Conservation (phyloP, 106 monocot genomes). For the Narthecium ossifragum region DNA sequence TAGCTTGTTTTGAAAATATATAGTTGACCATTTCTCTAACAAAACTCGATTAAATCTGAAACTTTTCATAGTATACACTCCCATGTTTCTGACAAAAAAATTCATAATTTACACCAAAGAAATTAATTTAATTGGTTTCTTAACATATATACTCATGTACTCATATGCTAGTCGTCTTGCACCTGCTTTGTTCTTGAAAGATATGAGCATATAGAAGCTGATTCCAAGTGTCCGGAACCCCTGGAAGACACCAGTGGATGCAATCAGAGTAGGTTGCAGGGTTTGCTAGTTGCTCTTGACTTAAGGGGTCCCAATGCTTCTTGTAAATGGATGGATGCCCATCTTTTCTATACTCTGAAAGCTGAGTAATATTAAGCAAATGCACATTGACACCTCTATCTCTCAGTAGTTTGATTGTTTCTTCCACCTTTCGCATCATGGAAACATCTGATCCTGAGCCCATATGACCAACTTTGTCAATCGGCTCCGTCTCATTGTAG, state of each 20-base stretch:
- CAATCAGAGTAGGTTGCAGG: conserved; percentile 56
- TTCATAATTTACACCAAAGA: too few relatives aligned
- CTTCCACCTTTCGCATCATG: too few relatives aligned
- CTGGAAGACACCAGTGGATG: conserved; percentile 70
- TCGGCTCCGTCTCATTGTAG: conserved; percentile 8
- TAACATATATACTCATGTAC: too few relatives aligned
- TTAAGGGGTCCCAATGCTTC: conserved; percentile 25
- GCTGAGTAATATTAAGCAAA: conserved; percentile 56
- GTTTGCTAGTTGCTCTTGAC: conserved; percentile 33
- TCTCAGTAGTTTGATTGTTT: not conserved
- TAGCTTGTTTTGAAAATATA: too few relatives aligned
- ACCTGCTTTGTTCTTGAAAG: too few relatives aligned
- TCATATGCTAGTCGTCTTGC: too few relatives aligned
- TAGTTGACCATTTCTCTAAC: too few relatives aligned
- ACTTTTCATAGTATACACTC: too few relatives aligned
- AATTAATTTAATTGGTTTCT: too few relatives aligned
- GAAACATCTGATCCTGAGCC: not conserved
- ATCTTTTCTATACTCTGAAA: conserved; percentile 67
- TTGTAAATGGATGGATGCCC: conserved; percentile 49
- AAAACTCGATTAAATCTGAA: too few relatives aligned
- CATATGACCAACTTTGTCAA: not conserved
- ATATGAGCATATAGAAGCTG: conserved; percentile 42
- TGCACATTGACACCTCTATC: not conserved
- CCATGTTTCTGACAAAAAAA: too few relatives aligned
- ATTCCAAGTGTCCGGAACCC: conserved; percentile 68